Conservation (phyloP, 2,329 filamentous ascomycete genomes). For the Falciphora oryzae region DNA sequence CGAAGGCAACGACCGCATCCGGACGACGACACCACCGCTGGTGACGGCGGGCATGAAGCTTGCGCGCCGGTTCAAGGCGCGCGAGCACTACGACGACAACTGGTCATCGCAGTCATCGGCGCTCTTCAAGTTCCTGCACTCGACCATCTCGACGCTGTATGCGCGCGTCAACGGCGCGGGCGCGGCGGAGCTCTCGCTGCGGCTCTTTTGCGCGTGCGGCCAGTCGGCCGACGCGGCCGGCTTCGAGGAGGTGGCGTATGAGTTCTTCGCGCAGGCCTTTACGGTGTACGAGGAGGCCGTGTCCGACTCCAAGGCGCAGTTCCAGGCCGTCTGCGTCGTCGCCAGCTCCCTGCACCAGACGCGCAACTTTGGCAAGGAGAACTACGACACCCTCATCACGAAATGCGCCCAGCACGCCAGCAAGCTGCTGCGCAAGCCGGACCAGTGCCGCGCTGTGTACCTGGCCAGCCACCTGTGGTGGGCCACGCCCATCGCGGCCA, state of each 20-base stretch:
- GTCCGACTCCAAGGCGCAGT: constrained; percentile 92
- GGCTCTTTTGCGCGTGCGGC: constrained; percentile 85
- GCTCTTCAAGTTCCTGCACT: constrained; percentile 94
- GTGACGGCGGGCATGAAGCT: constrained; percentile 88
- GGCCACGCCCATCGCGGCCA: constrained; percentile 76
- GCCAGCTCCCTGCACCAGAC: constrained; percentile 84
- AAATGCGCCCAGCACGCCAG: constrained; percentile 96
- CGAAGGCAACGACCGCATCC: constrained; percentile 91
- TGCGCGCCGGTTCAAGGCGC: constrained; percentile 78
- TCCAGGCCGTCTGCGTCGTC: constrained; percentile 94
- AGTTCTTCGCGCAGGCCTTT: constrained; percentile 97
- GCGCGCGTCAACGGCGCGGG: constrained; percentile 71
- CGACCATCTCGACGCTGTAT: constrained; percentile 79
- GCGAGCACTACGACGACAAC: constrained; percentile 73
- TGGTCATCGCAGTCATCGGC: constrained; percentile 63
- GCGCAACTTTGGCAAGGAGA: constrained; percentile 88
- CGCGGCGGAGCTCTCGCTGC: constrained; percentile 80
- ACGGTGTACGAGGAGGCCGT: constrained; percentile 97
- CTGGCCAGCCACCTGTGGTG: constrained; percentile 97
- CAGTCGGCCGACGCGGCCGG: constrained; percentile 87
- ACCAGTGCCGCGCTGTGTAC: constrained; percentile 95
- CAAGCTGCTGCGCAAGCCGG: constrained; percentile 94
- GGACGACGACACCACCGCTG: constrained; percentile 89
- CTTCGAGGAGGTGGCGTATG: constrained; percentile 94
- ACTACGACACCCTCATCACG: constrained; percentile 97